Evolutionary conservation across 768 basidiomycete species (phyloP), one percentile per base, ranked within the genome.

Genomic region (Sporobolomyces pararoseus): DNA sequence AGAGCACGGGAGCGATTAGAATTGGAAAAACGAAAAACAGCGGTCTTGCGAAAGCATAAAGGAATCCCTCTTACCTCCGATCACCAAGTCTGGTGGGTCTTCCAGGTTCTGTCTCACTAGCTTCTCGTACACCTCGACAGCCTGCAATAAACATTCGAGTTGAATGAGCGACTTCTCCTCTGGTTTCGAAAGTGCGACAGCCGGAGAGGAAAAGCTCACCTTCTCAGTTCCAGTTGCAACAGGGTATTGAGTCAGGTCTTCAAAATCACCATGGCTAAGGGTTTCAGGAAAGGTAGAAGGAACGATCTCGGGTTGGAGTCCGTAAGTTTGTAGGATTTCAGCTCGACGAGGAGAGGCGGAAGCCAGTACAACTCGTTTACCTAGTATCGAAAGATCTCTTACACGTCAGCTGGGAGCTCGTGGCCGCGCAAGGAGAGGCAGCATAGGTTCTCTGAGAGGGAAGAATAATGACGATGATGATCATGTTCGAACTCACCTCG

Each of bases 221-320:
- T 90, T 89, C 74, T 88, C 85, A 3, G 83, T 84, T 16, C 88
- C 88, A 0, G 88, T 92, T 7, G 88, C 84, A 10, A 88, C 86
- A 0, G 88, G 87, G 77, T 91, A 89, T 75, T 88, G 87, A 42
- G 86, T 86, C 23, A 86, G 81, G 71, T 89, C 85, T 13, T 86
- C 85, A 77, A 90, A 97, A 2, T 84, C 83, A 14, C 81, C 80
- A 35, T 88, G 80, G 0, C 85, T 81, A 10, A 97, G 81, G 76
- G 93, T 82, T 79, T 98, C 95, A 51, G 85, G 83, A 72, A 98
- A 97, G 13, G 82, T 85, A 12, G 89, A 90, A 0, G 89, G 86
- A 3, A 90, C 80, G 68, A 89, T 82, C 76, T 89, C 87, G 3
- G 88, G 88, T 29, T 81, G 79, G 42, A 90, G 80, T 19, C 87